Evolutionary conservation across 179 eudicot genomes (phyloP), one percentile per base, ranked within the genome.

Genomic region (Heliamphora pulchella): DNA sequence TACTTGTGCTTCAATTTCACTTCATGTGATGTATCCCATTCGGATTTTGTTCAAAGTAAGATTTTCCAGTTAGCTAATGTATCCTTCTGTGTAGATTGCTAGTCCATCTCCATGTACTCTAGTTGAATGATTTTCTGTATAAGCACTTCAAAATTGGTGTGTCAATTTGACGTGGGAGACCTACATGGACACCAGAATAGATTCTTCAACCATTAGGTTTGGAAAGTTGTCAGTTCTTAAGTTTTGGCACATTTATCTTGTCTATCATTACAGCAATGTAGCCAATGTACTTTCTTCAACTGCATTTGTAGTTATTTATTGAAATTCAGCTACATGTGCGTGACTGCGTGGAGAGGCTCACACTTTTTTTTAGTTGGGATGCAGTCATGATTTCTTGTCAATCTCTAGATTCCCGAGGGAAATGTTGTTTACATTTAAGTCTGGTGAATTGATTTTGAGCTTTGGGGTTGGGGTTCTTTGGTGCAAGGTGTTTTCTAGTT

Each of bases 131-230:
- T 46, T 9, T 59, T 76, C 31, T 61, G 43, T 43, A 43, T 22
- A 50, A 55, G 14, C 39, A n/a, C 53, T 76, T 76, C 10, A 76
- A 76, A 76, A 67, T 43, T 44, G 74, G 53, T 70, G 74, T n/a
- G 8, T 47, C 3, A 15, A 70, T 44, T 70, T 70, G 74, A 14
- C 74, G 2, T 46, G 31, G 9, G 7, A 18, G 66, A 6, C 66
- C 9, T 62, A 7, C 50, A 70, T 46, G 4, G 74, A 46, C 74
- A 70, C 15, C 74, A 44, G 22, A 44, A 70, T 70, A 44, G 54
- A 44, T 46, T 70, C 18, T 70, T 17, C 10, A 15, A 70, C 53
- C 55, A 8, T 44, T 15, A 4, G 18, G 7, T 67, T 67, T 67
- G 48, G 7, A 41, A 11, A 31, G 70, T 7, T 8, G 44, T 10